These are phyloP conservation scores for Wilhelminamyces savonicus DNA, from an alignment of 805 yeast species.

Conservation along the genomic window DNA sequence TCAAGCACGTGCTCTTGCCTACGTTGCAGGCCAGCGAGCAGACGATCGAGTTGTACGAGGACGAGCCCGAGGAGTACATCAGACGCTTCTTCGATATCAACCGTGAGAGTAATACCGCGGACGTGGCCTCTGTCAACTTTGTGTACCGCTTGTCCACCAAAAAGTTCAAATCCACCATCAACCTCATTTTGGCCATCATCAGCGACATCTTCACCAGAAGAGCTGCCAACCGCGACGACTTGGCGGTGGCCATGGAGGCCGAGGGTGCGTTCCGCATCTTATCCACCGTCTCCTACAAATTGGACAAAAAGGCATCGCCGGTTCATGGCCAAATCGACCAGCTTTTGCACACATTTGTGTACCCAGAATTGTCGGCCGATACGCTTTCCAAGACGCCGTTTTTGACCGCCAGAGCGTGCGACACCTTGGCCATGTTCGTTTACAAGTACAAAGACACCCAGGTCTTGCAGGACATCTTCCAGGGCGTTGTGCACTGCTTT, in stretches of 20 bases:
- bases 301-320: slow-evolving; percentile 30
- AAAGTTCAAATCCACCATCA: slow-evolving; percentile 33
- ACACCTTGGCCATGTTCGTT: slow-evolving; percentile 35
- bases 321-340: slow-evolving; percentile 34
- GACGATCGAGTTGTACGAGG: slow-evolving; percentile 38
- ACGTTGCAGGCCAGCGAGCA: slow-evolving; percentile 32
- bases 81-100: slow-evolving; percentile 41
- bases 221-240: slow-evolving; percentile 18
- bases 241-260: slow-evolving; percentile 25
- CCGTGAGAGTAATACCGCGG: slow-evolving; percentile 42
- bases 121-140: slow-evolving; percentile 45
- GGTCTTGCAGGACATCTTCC: slow-evolving; percentile 34
- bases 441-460: slow-evolving; percentile 27
- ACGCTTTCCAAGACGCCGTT: slow-evolving; percentile 27
- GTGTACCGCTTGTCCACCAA: slow-evolving; percentile 31
- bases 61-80: slow-evolving; percentile 40
- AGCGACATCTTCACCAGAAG: slow-evolving; percentile 31
- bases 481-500: slow-evolving; percentile 34
- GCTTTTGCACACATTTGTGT: slow-evolving; percentile 30
- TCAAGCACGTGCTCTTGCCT: slow-evolving; percentile 35
- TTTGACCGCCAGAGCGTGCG: slow-evolving; percentile 42
- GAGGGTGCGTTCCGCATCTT: slow-evolving; percentile 39
- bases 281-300: slow-evolving; percentile 33
- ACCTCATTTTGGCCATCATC: slow-evolving; percentile 22
- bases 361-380: slow-evolving; percentile 32